A percentile compares a stretch with the other conserved stretches of the same genome.
Conservation (phyloP, 371 early-diverging fungal species). For the Circinella umbellata region DNA sequence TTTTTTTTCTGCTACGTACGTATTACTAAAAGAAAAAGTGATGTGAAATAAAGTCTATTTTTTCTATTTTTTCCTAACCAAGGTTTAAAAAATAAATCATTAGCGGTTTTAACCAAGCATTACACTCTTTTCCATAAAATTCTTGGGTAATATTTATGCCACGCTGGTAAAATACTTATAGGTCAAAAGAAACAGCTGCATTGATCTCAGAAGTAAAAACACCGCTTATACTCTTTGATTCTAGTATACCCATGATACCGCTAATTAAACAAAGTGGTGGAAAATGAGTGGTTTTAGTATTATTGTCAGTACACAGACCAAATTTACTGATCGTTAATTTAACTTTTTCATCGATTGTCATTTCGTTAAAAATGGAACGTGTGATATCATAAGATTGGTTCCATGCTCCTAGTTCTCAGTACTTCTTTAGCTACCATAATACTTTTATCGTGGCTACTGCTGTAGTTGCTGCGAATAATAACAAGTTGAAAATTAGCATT, state of each 20-base stretch:
- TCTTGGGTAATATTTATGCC: constrained; percentile 60
- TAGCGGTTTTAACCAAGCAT: constrained; percentile 52
- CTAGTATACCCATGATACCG: constrained; percentile 59
- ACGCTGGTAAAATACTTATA: constrained; percentile 42
- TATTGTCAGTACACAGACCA: constrained; percentile 57
- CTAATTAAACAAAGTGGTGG: constrained; percentile 59
- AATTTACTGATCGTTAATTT: constrained; percentile 46
- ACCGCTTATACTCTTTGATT: constrained; percentile 36
- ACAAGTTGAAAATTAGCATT: no score
- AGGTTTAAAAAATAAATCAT: constrained; percentile 10
- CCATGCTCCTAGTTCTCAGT: constrained; percentile 21
- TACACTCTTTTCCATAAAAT: constrained; percentile 52
- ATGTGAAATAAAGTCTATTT: no score
- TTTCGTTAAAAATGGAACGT: constrained; percentile 23
- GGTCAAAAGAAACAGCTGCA: constrained; percentile 60
- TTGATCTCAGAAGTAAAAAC: constrained; percentile 59
- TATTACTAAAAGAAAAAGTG: no score
- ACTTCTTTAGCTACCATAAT: no score
- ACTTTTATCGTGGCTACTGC: no score
- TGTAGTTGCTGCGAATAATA: no score
- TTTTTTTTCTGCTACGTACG: no score
- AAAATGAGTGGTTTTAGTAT: constrained; percentile 40
- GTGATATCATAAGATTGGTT: constrained; percentile 42
- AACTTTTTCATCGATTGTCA: constrained; percentile 38
- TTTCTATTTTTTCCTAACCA: constrained; percentile 44